These are phyloP conservation scores for Geotrichum aggregatum DNA, from an alignment of 1,139 yeast genomes.

Conservation along the genomic window DNA sequence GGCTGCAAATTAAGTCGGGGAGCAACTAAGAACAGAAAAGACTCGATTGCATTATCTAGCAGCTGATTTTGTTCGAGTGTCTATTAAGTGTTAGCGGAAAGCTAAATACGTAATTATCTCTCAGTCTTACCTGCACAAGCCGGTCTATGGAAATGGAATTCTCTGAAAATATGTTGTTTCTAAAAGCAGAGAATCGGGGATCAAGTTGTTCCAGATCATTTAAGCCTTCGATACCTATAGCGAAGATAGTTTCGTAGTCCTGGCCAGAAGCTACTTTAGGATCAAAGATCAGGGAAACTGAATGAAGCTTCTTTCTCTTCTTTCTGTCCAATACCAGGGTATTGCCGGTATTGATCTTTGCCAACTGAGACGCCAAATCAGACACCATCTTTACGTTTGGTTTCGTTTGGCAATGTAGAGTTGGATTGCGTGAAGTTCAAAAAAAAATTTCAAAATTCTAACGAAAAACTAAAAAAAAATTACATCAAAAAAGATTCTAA, in stretches of 20 bases:
- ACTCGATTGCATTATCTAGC: slow-evolving; percentile 67
- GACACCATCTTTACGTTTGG: slow-evolving; percentile 38
- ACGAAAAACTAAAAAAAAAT: not conserved
- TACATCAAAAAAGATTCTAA: not conserved
- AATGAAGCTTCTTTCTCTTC: slow-evolving; percentile 77
- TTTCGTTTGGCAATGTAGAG: not conserved
- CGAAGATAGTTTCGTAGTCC: slow-evolving; percentile 78
- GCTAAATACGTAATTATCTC: not conserved
- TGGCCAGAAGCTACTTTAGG: slow-evolving; percentile 87
- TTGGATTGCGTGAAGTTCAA: not conserved
- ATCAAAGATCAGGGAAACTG: slow-evolving; percentile 82
- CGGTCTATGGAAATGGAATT: slow-evolving; percentile 77
- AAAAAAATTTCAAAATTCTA: not conserved
- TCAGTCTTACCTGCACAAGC: slow-evolving; percentile 50
- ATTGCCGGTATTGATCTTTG: slow-evolving; percentile 61
- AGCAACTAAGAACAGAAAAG: slow-evolving; percentile 70
- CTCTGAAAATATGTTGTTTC: slow-evolving; percentile 71
- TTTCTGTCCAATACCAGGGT: slow-evolving; percentile 84
- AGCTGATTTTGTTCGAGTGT: slow-evolving; percentile 69
- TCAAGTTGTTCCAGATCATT: slow-evolving; percentile 69
- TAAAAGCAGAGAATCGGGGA: slow-evolving; percentile 66
- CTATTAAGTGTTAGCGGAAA: slow-evolving; percentile 24
- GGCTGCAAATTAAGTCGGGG: slow-evolving; percentile 71
- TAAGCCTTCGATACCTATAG: slow-evolving; percentile 70
- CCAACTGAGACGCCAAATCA: slow-evolving; percentile 70